phyloP scores from a whole-genome alignment of 2,329 filamentous ascomycete species.

The Bisporella sp. region DNA sequence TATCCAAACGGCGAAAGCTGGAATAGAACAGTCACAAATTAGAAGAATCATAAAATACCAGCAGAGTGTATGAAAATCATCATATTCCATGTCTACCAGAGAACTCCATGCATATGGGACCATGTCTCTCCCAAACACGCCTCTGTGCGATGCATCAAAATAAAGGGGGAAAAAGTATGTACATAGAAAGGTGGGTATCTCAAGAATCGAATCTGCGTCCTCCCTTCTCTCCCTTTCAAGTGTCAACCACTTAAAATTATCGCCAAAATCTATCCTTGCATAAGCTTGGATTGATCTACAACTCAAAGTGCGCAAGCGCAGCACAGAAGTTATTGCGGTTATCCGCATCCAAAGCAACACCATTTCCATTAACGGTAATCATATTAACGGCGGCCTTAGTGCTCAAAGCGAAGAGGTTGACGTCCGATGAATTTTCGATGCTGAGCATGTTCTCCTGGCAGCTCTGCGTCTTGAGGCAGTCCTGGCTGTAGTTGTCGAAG shows the following conservation, averaged over 20 bases:
- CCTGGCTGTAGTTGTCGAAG: slow-evolving; percentile 74
- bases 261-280: not conserved
- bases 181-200: slow-evolving; percentile 17
- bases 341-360: slow-evolving; percentile 47
- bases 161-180: slow-evolving; percentile 10
- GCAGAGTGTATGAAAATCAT: too few species aligned
- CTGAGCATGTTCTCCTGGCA: slow-evolving; percentile 77
- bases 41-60: too few species aligned
- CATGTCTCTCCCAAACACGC: too few species aligned
- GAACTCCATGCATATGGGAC: too few species aligned
- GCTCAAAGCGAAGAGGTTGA: slow-evolving; percentile 62
- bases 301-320: slow-evolving; percentile 45
- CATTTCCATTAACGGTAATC: slow-evolving; percentile 54
- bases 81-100: too few species aligned
- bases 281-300: slow-evolving; percentile 2
- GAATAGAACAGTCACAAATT: too few species aligned
- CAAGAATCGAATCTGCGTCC: slow-evolving; percentile 1
- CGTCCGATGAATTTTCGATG: slow-evolving; percentile 53
- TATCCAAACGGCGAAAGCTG: too few species aligned
- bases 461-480: slow-evolving; percentile 57
- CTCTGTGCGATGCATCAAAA: not conserved
- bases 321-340: slow-evolving; percentile 62
- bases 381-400: slow-evolving; percentile 73
- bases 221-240: not conserved
- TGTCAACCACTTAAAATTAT: not conserved